Percentiles rank a stretch among this genome's conserved stretches.
Conservation (phyloP, 768 basidiomycete genomes). For the Auricularia cornea region DNA sequence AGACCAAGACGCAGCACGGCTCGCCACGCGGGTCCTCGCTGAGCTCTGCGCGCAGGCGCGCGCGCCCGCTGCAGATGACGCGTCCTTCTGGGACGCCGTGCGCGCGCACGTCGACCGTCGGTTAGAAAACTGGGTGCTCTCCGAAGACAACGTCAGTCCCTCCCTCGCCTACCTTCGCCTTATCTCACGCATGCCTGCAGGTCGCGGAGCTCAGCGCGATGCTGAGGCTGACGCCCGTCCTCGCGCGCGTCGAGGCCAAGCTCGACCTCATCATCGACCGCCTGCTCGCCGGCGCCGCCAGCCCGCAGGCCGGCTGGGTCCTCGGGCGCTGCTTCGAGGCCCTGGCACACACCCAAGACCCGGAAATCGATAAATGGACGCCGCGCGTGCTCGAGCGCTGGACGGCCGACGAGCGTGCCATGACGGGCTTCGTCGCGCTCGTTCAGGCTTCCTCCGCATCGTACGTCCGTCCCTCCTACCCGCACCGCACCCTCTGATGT, state of each 20-base stretch:
- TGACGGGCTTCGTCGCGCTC: slow-evolving; percentile 36
- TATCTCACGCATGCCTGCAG: slow-evolving; percentile 21
- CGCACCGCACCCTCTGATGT: neutral
- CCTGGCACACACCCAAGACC: too few species aligned
- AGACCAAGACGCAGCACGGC: slow-evolving; percentile 20
- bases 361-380: too few species aligned
- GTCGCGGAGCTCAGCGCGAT: slow-evolving; percentile 46
- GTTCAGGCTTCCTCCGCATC: neutral
- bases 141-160: slow-evolving; percentile 31
- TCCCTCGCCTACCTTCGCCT: too few species aligned
- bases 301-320: neutral
- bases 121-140: slow-evolving; percentile 27
- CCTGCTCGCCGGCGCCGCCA: slow-evolving; percentile 21
- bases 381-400: neutral
- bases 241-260: slow-evolving; percentile 36
- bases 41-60: slow-evolving; percentile 10
- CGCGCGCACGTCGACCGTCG: slow-evolving; percentile 34
- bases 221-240: slow-evolving; percentile 42
- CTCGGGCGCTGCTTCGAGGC: too few species aligned
- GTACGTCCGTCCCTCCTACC: too few species aligned
- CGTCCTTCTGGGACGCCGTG: slow-evolving; percentile 20
- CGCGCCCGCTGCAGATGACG: neutral
- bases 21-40: slow-evolving; percentile 41
- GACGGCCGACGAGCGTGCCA: slow-evolving; percentile 23
- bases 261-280: slow-evolving; percentile 35